Conservation (phyloP, 192 early-diverging fungal genomes). For the Paraglomus occultum region DNA sequence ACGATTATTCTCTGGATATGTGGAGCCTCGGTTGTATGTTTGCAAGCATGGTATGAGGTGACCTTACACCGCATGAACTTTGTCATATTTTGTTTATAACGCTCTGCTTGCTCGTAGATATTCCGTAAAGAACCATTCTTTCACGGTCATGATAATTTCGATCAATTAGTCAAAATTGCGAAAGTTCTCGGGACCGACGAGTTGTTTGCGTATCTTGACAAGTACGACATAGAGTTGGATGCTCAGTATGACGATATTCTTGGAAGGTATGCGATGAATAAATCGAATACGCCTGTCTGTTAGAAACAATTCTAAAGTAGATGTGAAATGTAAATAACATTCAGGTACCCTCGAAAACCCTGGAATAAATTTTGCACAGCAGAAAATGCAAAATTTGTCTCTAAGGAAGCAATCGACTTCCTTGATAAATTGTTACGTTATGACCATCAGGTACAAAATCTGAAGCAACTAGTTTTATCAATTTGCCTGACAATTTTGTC, state of each 20-base stretch:
- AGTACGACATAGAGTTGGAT: slow-evolving; percentile 93
- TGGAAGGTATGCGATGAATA: slow-evolving; percentile 56
- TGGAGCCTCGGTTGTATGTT: slow-evolving; percentile 99
- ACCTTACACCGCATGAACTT: neutral
- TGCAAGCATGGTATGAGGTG: slow-evolving; percentile 87
- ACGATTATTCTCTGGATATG: slow-evolving; percentile 99
- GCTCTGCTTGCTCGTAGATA: slow-evolving; percentile 56
- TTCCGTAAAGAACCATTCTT: slow-evolving; percentile 99
- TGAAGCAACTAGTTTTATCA: neutral
- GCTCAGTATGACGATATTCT: slow-evolving; percentile 90
- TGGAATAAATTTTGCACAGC: slow-evolving; percentile 84
- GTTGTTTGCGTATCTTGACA: slow-evolving; percentile 86
- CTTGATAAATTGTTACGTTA: slow-evolving; percentile 87
- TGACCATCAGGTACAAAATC: slow-evolving; percentile 72
- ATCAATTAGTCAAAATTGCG: slow-evolving; percentile 99
- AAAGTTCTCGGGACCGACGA: slow-evolving; percentile 98
- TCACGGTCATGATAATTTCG: slow-evolving; percentile 98
- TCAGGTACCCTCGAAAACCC: slow-evolving; percentile 81
- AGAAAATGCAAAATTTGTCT: slow-evolving; percentile 85
- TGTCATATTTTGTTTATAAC: slow-evolving; percentile 8
- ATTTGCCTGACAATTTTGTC: neutral
- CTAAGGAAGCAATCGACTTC: slow-evolving; percentile 88
- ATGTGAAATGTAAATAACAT: neutral
- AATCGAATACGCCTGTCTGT: too few relatives aligned
- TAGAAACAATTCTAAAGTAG: too few relatives aligned